Base-by-base conservation (phyloP, 805 yeast genomes). In the Kluyveromyces dobzhanskii region DNA sequence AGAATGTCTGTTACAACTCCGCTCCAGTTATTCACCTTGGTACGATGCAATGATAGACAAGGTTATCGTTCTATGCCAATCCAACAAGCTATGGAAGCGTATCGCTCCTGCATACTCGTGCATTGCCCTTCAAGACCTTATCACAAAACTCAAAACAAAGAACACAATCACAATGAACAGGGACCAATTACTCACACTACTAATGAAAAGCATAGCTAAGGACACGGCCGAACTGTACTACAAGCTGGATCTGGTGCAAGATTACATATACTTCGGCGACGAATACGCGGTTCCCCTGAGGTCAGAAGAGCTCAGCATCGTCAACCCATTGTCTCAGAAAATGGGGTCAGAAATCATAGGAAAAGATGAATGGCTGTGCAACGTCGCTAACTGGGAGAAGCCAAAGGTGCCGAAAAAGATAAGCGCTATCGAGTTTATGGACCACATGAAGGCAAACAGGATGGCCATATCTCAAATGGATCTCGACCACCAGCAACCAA, bases 151-250 rank as follows among this genome's bases (percentile, higher is more conserved):
- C 6, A 30, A 35, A 25, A 36, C 49, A 9, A 40, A 38, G 30
- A 27, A 35, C 1, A 14, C 12, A 4, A 32, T 37, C 3, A 30
- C 23, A 2, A 32, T 49, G 21, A 42, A 53, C 3, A 45, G 58
- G 30, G 55, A 56, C 25, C 50, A 54, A 9, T 17, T 57, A 13
- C 42, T 57, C 16, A 53, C 54, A 6, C 40, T 56, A 1, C 37
- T 57, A 26, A 57, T 57, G 60, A 44, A 40, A 21, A 55, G 59
- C 10, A 46, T 54, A 19, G 45, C 53, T 47, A 50, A 52, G 31
- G 48, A 47, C 31, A 45, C 49, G n/a, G 53, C 59, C 2, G 41
- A 39, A 6, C 46, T 50, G 4, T 56, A 43, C 39, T 57, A 52
- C 44, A 56, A 55, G 37, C 48, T 57, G 10, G 61, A 57, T 39